Evolutionary conservation across 2,329 filamentous ascomycete genomes (phyloP), one percentile per base, ranked within the genome.

Genomic region (Didymella exigua): DNA sequence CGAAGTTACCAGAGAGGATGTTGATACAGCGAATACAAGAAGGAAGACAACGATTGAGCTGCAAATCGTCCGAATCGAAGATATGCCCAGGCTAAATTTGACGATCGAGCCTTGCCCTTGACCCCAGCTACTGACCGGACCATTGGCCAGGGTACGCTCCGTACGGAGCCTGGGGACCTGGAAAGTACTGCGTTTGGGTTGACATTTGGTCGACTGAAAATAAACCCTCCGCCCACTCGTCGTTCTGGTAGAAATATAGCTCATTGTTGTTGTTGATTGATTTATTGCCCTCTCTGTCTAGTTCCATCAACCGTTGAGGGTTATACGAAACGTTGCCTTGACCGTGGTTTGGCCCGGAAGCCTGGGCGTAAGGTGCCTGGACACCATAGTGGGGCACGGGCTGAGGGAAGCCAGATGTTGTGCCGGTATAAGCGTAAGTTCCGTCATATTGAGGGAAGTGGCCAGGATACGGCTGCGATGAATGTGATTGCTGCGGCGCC

Each of bases 261-360:
- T 52, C 42, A 5, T 16, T 13, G 13, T 16, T 13, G 13, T 29
- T 41, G 3, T 2, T 13, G 8, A 52, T 14, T 6, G 42, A 41
- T 29, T n/a, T 18, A 7, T 46, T 52, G 13, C 52, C 52, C 14
- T 49, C 45, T n/a, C 10, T 23, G 18, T 55, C 52, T 29, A 55
- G 11, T 8, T 34, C 26, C 16, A 26, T 30, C 18, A 55, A n/a
- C 11, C 23, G 24, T 29, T 55, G 44, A 14, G 38, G 33, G 14
- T 54, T 34, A 8, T 54, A 41, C 2, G 40, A 19, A 31, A 40
- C 30, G 38, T 16, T 45, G 26, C 26, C 27, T 38, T 34, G 33
- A 6, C 44, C 40, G 27, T 40, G 38, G 16, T 19, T 29, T 9
- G 52, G 40, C 16, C 40, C 45, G 5, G 51, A 45, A 14, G 19